Conservation (phyloP, 129 eudicot species). For the Solidago caesia region DNA sequence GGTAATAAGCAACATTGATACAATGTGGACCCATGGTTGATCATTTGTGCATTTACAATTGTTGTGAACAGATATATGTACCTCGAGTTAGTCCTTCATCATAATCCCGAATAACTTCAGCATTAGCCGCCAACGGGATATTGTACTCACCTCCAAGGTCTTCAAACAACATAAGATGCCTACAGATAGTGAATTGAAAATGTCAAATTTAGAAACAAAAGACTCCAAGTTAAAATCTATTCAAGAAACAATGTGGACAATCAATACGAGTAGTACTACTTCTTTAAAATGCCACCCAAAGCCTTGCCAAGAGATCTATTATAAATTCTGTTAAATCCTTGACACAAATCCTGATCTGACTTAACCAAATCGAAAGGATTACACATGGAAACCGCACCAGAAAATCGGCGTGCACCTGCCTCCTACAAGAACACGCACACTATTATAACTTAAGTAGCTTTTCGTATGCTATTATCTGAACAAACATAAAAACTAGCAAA, state of each 20-base stretch:
- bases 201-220: background rate
- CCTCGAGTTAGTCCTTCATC: slow-evolving; percentile 70
- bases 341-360: slow-evolving; percentile 69
- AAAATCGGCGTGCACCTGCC: slow-evolving; percentile 54
- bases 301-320: slow-evolving; percentile 68
- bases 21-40: too few relatives aligned
- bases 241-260: background rate
- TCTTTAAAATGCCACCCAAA: slow-evolving; percentile 63
- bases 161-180: slow-evolving; percentile 75
- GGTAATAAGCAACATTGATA: too few relatives aligned
- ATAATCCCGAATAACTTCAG: slow-evolving; percentile 62
- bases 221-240: background rate
- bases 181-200: slow-evolving; percentile 20
- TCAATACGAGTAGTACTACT: slow-evolving; percentile 28
- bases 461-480: background rate
- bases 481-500: background rate
- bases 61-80: too few relatives aligned
- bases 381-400: slow-evolving; percentile 84
- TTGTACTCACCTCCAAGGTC: slow-evolving; percentile 74
- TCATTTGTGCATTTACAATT: too few relatives aligned
- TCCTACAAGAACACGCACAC: slow-evolving; percentile 46
- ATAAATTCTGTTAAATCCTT: slow-evolving; percentile 69
- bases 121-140: slow-evolving; percentile 61
- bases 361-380: slow-evolving; percentile 78
- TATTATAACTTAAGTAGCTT: background rate